phyloP scores from a whole-genome alignment of 495 filamentous ascomycete species.

The Bacidia rubella region DNA sequence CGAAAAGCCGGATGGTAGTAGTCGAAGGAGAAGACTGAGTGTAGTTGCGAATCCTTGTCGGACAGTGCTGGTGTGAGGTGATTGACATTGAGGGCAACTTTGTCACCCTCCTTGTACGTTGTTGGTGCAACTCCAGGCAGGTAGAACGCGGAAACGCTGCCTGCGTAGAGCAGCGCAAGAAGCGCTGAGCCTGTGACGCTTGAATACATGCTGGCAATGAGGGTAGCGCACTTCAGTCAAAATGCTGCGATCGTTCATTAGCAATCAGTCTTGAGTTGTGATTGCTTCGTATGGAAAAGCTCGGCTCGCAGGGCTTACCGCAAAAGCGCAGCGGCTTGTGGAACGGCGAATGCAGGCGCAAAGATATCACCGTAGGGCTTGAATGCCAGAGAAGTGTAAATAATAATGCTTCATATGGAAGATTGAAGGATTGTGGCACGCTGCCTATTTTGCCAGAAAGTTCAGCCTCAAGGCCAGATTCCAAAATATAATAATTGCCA shows the following conservation, averaged over 20 bases:
- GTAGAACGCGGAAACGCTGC: constrained; percentile 69
- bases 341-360: background rate
- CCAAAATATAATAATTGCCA: background rate
- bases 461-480: background rate
- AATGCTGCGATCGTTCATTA: background rate
- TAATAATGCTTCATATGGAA: too few species aligned
- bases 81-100: constrained; percentile 86
- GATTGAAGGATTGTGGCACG: too few species aligned
- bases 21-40: constrained; percentile 86
- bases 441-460: background rate
- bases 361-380: too few species aligned
- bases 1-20: constrained; percentile 82
- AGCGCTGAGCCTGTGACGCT: background rate
- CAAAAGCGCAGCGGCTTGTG: background rate
- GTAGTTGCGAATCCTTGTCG: constrained; percentile 57
- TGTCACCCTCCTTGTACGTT: constrained; percentile 61
- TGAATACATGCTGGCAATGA: background rate
- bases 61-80: constrained; percentile 75
- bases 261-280: background rate
- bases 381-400: too few species aligned
- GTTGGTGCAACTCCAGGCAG: constrained; percentile 93
- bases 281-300: background rate
- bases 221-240: background rate
- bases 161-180: constrained; percentile 22
- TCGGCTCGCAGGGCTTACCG: background rate